Conservation (phyloP, 2,329 filamentous ascomycete genomes). For the Neurospora sp. region DNA sequence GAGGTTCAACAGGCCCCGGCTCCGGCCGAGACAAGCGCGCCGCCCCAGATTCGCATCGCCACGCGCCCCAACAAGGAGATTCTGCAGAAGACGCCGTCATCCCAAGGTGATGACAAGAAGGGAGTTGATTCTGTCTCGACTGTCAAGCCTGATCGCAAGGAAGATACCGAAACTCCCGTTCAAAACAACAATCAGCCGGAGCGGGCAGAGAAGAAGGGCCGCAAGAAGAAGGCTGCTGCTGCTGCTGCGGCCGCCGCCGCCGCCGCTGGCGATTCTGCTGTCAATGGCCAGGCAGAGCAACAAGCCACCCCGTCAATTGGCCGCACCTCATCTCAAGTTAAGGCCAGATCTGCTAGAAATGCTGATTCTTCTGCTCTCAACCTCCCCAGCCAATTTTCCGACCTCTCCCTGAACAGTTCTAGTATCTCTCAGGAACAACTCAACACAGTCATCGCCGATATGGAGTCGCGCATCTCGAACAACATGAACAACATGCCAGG, state of each 20-base stretch:
- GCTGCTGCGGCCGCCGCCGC: slow-evolving; percentile 30
- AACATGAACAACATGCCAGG: slow-evolving; percentile 38
- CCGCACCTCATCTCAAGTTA: slow-evolving; percentile 24
- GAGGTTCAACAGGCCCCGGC: slow-evolving; percentile 30
- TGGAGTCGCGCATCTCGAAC: slow-evolving; percentile 40
- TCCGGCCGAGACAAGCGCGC: slow-evolving; percentile 27
- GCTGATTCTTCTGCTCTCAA: slow-evolving; percentile 15
- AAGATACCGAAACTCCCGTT: slow-evolving; percentile 32
- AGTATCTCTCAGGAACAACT: slow-evolving; percentile 35
- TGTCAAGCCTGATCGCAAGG: slow-evolving; percentile 35
- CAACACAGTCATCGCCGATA: slow-evolving; percentile 42
- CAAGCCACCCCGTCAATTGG: slow-evolving; percentile 7
- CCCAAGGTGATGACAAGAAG: slow-evolving; percentile 24
- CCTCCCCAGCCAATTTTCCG: slow-evolving; percentile 10
- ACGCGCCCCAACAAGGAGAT: slow-evolving; percentile 27
- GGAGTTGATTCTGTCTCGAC: slow-evolving; percentile 23
- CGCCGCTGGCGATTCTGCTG: slow-evolving; percentile 24
- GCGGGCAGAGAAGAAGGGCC: slow-evolving; percentile 49
- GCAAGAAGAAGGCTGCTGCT: slow-evolving; percentile 55
- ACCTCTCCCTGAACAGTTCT: slow-evolving; percentile 18
- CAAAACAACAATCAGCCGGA: slow-evolving; percentile 28
- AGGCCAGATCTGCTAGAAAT: slow-evolving; percentile 22
- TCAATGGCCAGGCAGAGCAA: slow-evolving; percentile 28
- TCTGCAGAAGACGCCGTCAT: slow-evolving; percentile 21
- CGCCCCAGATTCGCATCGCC: slow-evolving; percentile 25